Evolutionary conservation across 2,329 filamentous ascomycete genomes (phyloP).

Genomic region (Fusarium sp.): DNA sequence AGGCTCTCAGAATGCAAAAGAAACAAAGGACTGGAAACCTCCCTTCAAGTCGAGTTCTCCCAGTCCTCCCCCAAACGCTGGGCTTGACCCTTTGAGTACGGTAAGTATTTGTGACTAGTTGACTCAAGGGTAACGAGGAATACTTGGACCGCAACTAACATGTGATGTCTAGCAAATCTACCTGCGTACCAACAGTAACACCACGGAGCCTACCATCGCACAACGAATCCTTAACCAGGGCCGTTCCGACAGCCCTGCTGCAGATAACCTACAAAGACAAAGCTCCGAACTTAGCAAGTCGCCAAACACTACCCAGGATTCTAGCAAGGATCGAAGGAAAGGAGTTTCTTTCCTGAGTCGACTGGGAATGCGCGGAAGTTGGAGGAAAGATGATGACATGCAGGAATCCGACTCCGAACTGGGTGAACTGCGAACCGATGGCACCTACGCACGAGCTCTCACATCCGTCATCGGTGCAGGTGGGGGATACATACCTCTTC

Average conservation of each 20-base stretch:
- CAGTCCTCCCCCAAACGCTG: slow-evolving; percentile 40
- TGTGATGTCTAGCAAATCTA: slow-evolving; percentile 51
- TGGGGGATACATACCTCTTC: slow-evolving; percentile 81
- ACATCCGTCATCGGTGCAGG: slow-evolving; percentile 76
- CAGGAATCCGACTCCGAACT: slow-evolving; percentile 76
- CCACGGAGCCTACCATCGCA: slow-evolving; percentile 58
- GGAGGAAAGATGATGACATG: slow-evolving; percentile 74
- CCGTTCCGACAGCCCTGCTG: slow-evolving; percentile 62
- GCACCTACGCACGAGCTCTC: slow-evolving; percentile 85
- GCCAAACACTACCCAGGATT: slow-evolving; percentile 54
- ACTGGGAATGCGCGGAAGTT: slow-evolving; percentile 74
- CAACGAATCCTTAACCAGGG: slow-evolving; percentile 64
- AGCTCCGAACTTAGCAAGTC: slow-evolving; percentile 57
- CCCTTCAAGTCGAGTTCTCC: slow-evolving; percentile 42
- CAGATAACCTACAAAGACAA: slow-evolving; percentile 53
- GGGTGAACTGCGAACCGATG: slow-evolving; percentile 76
- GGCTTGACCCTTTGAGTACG: slow-evolving; percentile 53
- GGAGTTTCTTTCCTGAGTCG: slow-evolving; percentile 90
- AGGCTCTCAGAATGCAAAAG: slow-evolving; percentile 61
- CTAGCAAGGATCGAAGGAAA: slow-evolving; percentile 76
- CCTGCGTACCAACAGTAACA: slow-evolving; percentile 51
- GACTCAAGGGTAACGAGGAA: not conserved
- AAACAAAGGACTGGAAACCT: slow-evolving; percentile 47
- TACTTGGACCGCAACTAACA: slow-evolving; percentile 10
- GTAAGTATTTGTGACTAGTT: slow-evolving; percentile 39